phyloP scores from a whole-genome alignment of 1,139 yeast species.

The Saccharomycopsis crataegensis region DNA sequence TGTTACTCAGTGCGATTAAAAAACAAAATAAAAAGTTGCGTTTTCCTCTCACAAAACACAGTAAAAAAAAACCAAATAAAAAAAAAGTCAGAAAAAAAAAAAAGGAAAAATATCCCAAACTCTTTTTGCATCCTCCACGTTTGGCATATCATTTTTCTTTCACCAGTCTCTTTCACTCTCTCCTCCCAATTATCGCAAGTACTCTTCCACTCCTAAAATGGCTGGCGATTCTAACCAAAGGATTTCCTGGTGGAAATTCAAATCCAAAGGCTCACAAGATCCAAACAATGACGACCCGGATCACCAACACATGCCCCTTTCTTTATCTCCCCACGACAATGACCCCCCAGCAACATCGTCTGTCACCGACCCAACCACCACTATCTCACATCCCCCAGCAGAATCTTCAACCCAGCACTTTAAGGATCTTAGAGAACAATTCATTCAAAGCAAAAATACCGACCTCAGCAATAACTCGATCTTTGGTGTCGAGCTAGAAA shows the following conservation, averaged over 20 bases:
- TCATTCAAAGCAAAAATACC: constrained; percentile 1
- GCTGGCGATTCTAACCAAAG: constrained; percentile 17
- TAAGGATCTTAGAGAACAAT: constrained; percentile 22
- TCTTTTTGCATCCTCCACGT: too few species aligned
- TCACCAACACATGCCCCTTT: background rate
- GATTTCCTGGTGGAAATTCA: constrained; percentile 19
- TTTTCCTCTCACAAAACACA: too few species aligned
- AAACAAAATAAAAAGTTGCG: too few species aligned
- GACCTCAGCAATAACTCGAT: constrained; percentile 30
- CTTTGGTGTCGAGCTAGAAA: constrained; percentile 77
- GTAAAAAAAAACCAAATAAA: too few species aligned
- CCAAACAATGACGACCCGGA: constrained; percentile 1
- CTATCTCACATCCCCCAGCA: constrained; percentile 14
- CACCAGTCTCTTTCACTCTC: too few species aligned
- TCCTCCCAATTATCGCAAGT: too few species aligned
- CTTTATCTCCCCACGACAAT: background rate
- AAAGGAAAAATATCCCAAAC: too few species aligned
- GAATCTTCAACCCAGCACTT: constrained; percentile 35
- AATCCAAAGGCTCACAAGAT: background rate
- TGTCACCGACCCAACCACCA: constrained; percentile 2
- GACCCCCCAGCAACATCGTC: background rate
- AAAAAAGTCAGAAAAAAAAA: too few species aligned
- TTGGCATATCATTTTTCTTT: too few species aligned
- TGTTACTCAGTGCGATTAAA: too few species aligned
- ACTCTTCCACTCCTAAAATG: constrained; percentile 2